Conservation (phyloP, 331 rosid species). For the Erythrophleum ivorense region DNA sequence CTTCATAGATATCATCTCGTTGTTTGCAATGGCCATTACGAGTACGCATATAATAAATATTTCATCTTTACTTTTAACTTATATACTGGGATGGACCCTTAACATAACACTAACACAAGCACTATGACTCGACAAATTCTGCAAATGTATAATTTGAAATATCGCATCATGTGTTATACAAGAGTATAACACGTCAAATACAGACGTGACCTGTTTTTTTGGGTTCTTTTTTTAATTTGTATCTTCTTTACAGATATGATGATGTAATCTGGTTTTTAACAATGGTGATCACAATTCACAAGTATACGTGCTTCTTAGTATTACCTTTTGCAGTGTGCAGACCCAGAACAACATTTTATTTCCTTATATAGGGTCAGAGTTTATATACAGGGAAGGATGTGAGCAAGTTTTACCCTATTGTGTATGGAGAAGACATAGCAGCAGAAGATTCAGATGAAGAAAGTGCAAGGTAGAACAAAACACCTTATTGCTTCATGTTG, state of each 20-base stretch:
- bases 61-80: too few species aligned
- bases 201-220: too few species aligned
- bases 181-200: too few species aligned
- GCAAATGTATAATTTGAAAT: too few species aligned
- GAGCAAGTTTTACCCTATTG: constrained; percentile 58
- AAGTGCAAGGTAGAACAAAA: constrained; percentile 51
- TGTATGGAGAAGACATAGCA: constrained; percentile 61
- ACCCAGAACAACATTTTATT: constrained; percentile 37
- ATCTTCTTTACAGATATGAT: neutral
- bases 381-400: constrained; percentile 51
- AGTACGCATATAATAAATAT: too few species aligned
- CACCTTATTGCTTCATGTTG: neutral
- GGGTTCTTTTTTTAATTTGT: neutral
- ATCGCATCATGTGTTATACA: too few species aligned
- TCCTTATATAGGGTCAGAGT: constrained; percentile 66
- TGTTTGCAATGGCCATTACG: too few species aligned
- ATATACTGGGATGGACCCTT: too few species aligned
- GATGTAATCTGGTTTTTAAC: neutral
- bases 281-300: neutral
- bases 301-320: constrained; percentile 23
- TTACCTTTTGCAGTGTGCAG: constrained; percentile 28
- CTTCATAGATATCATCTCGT: too few species aligned
- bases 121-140: too few species aligned
- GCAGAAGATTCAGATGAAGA: constrained; percentile 41
- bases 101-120: too few species aligned